Percentiles rank a stretch among this genome's conserved stretches.
Evolutionary conservation across 208 protist species (phyloP).

Genomic region (Porcisia deanei): DNA sequence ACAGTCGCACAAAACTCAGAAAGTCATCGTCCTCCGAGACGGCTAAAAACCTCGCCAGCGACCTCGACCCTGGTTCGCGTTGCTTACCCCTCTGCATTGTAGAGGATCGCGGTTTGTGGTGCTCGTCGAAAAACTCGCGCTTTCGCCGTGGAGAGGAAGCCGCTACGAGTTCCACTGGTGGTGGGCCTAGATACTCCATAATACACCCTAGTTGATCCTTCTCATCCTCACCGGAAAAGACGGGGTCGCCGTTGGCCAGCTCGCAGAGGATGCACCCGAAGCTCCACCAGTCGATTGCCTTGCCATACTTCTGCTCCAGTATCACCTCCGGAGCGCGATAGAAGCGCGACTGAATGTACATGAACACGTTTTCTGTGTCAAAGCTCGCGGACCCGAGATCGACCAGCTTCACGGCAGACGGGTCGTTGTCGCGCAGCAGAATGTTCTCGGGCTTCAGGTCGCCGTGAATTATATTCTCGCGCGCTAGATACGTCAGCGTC

Average conservation of each 20-base stretch:
- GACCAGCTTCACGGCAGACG: conserved; percentile 94
- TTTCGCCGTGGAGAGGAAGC: conserved; percentile 32
- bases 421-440: conserved; percentile 71
- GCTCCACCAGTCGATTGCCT: conserved; percentile 93
- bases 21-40: conserved; percentile 60
- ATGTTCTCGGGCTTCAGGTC: conserved; percentile 98
- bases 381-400: conserved; percentile 98
- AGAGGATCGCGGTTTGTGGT: conserved; percentile 43
- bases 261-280: conserved; percentile 94
- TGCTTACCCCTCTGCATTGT: conserved; percentile 35
- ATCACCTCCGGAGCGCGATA: conserved; percentile 93
- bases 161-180: conserved; percentile 47
- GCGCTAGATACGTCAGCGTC: conserved; percentile 76
- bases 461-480: conserved; percentile 93
- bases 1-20: conserved; percentile 66
- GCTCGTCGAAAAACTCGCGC: conserved; percentile 54
- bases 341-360: conserved; percentile 94
- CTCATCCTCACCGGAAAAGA: conserved; percentile 91
- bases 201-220: conserved; percentile 85
- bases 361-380: conserved; percentile 85
- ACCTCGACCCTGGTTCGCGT: conserved; percentile 49
- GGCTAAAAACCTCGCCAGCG: conserved; percentile 57
- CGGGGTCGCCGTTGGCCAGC: conserved; percentile 90
- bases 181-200: conserved; percentile 88
- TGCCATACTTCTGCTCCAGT: conserved; percentile 70